Base-by-base conservation (phyloP, 495 filamentous ascomycete genomes). In the Penicillium goetzii region DNA sequence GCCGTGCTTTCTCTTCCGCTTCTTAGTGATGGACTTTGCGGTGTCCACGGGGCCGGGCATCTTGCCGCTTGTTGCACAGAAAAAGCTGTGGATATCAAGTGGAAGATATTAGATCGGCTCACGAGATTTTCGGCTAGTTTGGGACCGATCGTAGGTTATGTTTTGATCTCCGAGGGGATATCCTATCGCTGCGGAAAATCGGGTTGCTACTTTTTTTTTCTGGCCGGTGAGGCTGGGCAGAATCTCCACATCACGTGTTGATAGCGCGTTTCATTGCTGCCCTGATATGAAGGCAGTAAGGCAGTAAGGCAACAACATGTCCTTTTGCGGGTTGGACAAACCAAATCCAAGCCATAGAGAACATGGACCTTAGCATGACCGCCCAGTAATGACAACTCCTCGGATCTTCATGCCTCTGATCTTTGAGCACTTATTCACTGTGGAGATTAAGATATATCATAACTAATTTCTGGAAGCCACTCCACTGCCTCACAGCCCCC, bases 1-100 rank as follows among this genome's bases (percentile, higher is more conserved):
- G 53, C 66, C 71, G 60, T 85, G 82, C 76, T 81, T 85, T 74
- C 83, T 80, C 80, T 91, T 91, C 60, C 88, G 85, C 78, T 91
- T 92, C 74, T 88, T 90, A 3, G 80, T 72, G 66, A 83, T 81
- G 56, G 80, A 65, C 75, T 92, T 90, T 70, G 81, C 68, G 45
- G 74, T 75, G 66, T 81, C 77, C 72, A 83, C 77, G 8, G 74
- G 65, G 61, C 69, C 69, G 58, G 75, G 70, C 75, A 76, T 74
- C 54, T 69, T 74, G 67, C 47, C 47, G 47, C 26, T 66, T 56
- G 25, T 43, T 56, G 56, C 58, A 36, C 51, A 38, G 54, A 40
- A 19, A 2, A 41, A 41, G 5, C 25, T 45, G 59, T 59, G 40
- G 5, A 26, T 38, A 34, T 65, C 51, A 55, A 32, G 38, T 50